Evolutionary conservation across 805 yeast genomes (phyloP), one percentile per base, ranked within the genome.

Genomic region (Candida bentonensis): DNA sequence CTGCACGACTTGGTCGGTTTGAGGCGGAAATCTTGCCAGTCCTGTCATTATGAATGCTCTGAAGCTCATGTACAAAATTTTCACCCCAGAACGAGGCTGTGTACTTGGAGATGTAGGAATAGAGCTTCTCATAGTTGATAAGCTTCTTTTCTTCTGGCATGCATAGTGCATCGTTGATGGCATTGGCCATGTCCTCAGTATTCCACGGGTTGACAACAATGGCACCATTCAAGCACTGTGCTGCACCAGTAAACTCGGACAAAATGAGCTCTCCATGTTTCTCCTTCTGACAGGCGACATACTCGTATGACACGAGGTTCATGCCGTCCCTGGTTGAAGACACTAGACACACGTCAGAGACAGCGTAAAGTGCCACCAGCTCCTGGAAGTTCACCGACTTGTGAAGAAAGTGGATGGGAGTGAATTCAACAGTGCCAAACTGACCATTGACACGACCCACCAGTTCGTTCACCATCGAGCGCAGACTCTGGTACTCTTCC

Each of bases 181-280:
- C 82, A 39, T 76, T 83, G 17, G 94, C 78, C 58, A 89, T 64
- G 53, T 92, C 98, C 53, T 92, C 98, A 21, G 88, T 89, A 60
- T 89, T 92, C 99, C 99, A 92, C 2, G 99, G 99, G 58, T 92
- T 92, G 20, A 92, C 95, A 47, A 92, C 77, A 13, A 89, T 61
- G 1, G 95, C 87, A 21, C 99, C 99, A 58, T 92, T 89, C 50
- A 92, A 68, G 1, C 94, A 82, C 65, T 92, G 99, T 1, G 98
- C 97, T n/a, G 98, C 98, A 42, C 99, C 99, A 0, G 98, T 92
- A 65, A 92, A 92, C 65, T 92, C 99, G 36, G 94, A 81, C 49
- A 92, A 62, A 42, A 92, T 83, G 53, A 92, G 69, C 2, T 87
- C 78, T 5, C 99, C 99, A 50, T 86, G 79, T 49, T 78, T 78